Percentiles rank a stretch among this genome's conserved stretches.
Evolutionary conservation across 148 eudicot species (phyloP).

Genomic region (Vaccinium myrtillus): DNA sequence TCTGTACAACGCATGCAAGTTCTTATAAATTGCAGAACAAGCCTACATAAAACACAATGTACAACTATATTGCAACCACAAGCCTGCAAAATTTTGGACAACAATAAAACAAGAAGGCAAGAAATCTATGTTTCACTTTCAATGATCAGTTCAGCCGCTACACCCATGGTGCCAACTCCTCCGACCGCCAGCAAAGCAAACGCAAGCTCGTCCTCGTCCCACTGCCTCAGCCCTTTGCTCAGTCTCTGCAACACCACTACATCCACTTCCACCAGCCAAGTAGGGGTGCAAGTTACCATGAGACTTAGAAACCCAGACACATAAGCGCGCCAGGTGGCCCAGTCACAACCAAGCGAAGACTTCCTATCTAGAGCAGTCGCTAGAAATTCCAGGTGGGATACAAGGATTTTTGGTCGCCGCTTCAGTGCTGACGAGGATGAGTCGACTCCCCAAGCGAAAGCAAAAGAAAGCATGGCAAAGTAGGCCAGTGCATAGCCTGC

Average conservation of each 20-base stretch:
- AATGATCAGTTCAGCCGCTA: slow-evolving; percentile 65
- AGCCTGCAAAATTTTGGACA: slow-evolving; percentile 32
- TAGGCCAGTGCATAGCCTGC: slow-evolving; percentile 74
- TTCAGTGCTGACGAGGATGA: slow-evolving; percentile 45
- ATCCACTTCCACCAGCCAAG: slow-evolving; percentile 68
- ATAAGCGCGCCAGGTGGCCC: slow-evolving; percentile 68
- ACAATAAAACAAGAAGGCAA: neutral
- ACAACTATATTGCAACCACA: slow-evolving; percentile 18
- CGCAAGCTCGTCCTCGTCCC: slow-evolving; percentile 69
- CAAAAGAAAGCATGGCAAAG: slow-evolving; percentile 57
- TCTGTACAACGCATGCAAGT: slow-evolving; percentile 7
- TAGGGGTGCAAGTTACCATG: slow-evolving; percentile 64
- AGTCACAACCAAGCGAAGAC: slow-evolving; percentile 71
- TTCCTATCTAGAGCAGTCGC: slow-evolving; percentile 75
- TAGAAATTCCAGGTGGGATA: slow-evolving; percentile 62
- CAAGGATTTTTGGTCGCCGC: slow-evolving; percentile 57
- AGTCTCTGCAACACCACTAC: slow-evolving; percentile 51
- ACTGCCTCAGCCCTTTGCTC: slow-evolving; percentile 54
- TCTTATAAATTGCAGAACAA: neutral
- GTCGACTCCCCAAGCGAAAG: slow-evolving; percentile 73
- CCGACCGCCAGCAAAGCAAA: slow-evolving; percentile 61
- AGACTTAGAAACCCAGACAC: slow-evolving; percentile 56
- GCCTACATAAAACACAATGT: slow-evolving; percentile 19
- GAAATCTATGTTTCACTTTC: slow-evolving; percentile 31
- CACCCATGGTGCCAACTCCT: slow-evolving; percentile 64